Percentiles rank a stretch among this genome's conserved stretches.
phyloP scores from a whole-genome alignment of 2,329 filamentous ascomycete species.

The Escovopsis weberi region DNA sequence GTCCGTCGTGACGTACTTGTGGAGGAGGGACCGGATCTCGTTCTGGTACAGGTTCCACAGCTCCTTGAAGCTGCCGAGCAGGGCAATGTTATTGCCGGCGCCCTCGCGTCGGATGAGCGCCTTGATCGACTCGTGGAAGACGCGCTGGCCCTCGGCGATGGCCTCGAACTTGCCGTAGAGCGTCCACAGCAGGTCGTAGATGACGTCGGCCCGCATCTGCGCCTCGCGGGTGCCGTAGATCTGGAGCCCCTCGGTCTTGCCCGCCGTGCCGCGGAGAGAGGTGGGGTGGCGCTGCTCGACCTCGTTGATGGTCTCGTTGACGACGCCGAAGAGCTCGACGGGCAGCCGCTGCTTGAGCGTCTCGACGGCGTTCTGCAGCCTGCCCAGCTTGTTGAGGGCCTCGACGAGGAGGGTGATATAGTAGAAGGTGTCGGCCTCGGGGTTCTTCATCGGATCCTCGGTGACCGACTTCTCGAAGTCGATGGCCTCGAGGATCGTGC shows the following conservation, averaged over 20 bases:
- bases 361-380: constrained; percentile 74
- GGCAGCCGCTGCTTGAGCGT: constrained; percentile 85
- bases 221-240: constrained; percentile 57
- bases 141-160: constrained; percentile 86
- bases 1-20: constrained; percentile 92
- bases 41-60: constrained; percentile 97
- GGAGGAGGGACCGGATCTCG: constrained; percentile 84
- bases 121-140: constrained; percentile 83
- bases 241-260: constrained; percentile 40
- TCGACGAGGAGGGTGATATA: constrained; percentile 84
- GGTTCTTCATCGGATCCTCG: constrained; percentile 85
- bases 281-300: constrained; percentile 88
- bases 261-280: constrained; percentile 48
- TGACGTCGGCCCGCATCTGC: constrained; percentile 65
- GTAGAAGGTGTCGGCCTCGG: constrained; percentile 87
- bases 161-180: constrained; percentile 95
- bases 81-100: constrained; percentile 42
- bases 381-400: constrained; percentile 75
- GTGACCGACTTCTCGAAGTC: constrained; percentile 48
- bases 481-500: constrained; percentile 43
- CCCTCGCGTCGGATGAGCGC: constrained; percentile 76
- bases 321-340: constrained; percentile 83
- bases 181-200: constrained; percentile 83
- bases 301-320: constrained; percentile 89
- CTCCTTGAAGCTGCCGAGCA: constrained; percentile 86